phyloP scores from a whole-genome alignment of 768 basidiomycete genomes.

The Boletus eberwhitei region DNA sequence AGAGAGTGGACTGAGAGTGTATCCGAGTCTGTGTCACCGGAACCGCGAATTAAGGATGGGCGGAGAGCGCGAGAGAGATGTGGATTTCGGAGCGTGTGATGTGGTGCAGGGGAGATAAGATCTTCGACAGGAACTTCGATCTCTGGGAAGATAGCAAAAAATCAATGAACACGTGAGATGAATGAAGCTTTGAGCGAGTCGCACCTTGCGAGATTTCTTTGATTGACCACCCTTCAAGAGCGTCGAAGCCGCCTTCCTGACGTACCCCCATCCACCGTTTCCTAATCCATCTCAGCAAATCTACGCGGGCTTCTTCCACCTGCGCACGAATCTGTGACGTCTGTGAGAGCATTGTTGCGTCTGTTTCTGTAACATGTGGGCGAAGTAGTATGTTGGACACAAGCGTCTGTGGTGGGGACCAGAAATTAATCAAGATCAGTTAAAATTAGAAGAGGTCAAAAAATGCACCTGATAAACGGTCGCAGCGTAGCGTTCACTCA shows the following conservation, averaged over 20 bases:
- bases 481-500: conserved; percentile 62
- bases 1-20: conserved; percentile 45
- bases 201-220: conserved; percentile 65
- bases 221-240: conserved; percentile 81
- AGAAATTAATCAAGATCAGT: background rate
- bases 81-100: conserved; percentile 21
- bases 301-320: conserved; percentile 63
- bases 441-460: background rate
- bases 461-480: conserved; percentile 70
- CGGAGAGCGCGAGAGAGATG: conserved; percentile 28
- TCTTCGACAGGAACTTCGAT: conserved; percentile 80
- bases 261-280: conserved; percentile 75
- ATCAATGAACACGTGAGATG: background rate
- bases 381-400: conserved; percentile 72
- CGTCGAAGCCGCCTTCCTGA: conserved; percentile 75
- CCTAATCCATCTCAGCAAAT: conserved; percentile 58
- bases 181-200: background rate
- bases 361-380: conserved; percentile 56
- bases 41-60: conserved; percentile 27
- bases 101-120: conserved; percentile 49
- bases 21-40: conserved; percentile 36
- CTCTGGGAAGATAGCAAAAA: conserved; percentile 41
- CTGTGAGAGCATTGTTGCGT: conserved; percentile 58
- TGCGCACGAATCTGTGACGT: conserved; percentile 69
- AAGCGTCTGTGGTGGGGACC: conserved; percentile 45